Base-by-base conservation (phyloP, 768 basidiomycete genomes). In the Psilocybe subaeruginosa region DNA sequence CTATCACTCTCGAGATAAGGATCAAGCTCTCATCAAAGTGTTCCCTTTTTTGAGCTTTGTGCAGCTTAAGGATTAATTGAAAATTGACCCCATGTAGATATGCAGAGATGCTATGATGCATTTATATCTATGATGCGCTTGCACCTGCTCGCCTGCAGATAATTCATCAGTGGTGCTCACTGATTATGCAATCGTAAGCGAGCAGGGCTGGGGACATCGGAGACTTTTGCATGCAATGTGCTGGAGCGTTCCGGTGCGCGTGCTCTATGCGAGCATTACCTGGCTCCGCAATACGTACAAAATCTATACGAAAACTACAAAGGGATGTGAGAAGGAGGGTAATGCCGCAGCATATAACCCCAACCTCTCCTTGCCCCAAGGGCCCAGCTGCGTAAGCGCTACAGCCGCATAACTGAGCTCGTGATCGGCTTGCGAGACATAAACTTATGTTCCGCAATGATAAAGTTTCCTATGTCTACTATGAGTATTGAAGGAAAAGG, bases 31-130 rank as follows among this genome's bases (percentile, higher is more conserved):
- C 41, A 43, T 43, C 41, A 43, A 16, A 2, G 41, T 16, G 14
- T 43, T 43, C 5, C 41, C 41, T 43, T 43, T 14, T 12, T 43
- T 12, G 14, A 33, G 16, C 45, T 33, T 59, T 47, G 45, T 59
- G 52, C 58, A 59, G 52, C 52, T 29, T 59, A 54, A 45, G 58
- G 58, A 23, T 39, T 46, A 59, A 59, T 54, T 41, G n/a, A 33
- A 54, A 43, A 43, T 8, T 43, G 14, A 43, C 8, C 7, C 1
- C n/a, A 16, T 43, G 41, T 9, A 14, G 7, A 8, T 11, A 43
- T 43, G 41, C 2, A 8, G n/a, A 8, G n/a, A 43, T 43, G 41
- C 4, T 43, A 16, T 43, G 14, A 14, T 39, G 37, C 14, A 8
- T 8, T 39, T 39, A 14, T n/a, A 43, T 14, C 3, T n/a, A 14